phyloP scores from a whole-genome alignment of 2,329 filamentous ascomycete genomes.

The Monilinia vaccinii-corymbosi region DNA sequence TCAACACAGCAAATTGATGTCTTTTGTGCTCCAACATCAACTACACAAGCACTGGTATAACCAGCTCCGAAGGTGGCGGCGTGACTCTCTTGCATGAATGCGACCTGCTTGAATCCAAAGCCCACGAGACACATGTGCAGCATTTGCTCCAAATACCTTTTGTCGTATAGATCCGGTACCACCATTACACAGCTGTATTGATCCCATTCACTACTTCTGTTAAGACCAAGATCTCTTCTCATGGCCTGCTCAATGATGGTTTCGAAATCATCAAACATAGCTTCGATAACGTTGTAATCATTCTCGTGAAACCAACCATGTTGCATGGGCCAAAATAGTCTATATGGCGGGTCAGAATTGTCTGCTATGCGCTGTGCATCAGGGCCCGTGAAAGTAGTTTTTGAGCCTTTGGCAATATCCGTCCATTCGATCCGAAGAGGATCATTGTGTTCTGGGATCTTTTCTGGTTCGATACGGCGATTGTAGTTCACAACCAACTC shows the following conservation, averaged over 20 bases:
- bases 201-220: constrained; percentile 68
- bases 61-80: constrained; percentile 92
- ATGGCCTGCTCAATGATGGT: constrained; percentile 80
- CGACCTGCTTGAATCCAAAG: constrained; percentile 81
- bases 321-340: constrained; percentile 84
- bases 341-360: constrained; percentile 79
- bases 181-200: constrained; percentile 97
- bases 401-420: constrained; percentile 57
- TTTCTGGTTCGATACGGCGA: constrained; percentile 69
- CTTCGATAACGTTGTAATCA: constrained; percentile 72
- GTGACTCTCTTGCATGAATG: constrained; percentile 93
- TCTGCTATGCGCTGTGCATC: constrained; percentile 83
- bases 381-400: constrained; percentile 57
- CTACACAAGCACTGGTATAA: constrained; percentile 87
- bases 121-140: constrained; percentile 80
- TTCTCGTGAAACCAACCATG: constrained; percentile 84
- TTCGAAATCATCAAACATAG: constrained; percentile 80
- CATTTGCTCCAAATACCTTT: constrained; percentile 77
- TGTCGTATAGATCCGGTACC: constrained; percentile 94
- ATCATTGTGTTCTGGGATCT: constrained; percentile 91
- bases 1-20: constrained; percentile 96
- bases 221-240: constrained; percentile 71
- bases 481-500: constrained; percentile 95
- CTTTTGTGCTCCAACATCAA: constrained; percentile 95
- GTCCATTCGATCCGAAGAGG: constrained; percentile 94